Evolutionary conservation across 2,329 filamentous ascomycete genomes (phyloP).

Genomic region (Xylaria multiplex): DNA sequence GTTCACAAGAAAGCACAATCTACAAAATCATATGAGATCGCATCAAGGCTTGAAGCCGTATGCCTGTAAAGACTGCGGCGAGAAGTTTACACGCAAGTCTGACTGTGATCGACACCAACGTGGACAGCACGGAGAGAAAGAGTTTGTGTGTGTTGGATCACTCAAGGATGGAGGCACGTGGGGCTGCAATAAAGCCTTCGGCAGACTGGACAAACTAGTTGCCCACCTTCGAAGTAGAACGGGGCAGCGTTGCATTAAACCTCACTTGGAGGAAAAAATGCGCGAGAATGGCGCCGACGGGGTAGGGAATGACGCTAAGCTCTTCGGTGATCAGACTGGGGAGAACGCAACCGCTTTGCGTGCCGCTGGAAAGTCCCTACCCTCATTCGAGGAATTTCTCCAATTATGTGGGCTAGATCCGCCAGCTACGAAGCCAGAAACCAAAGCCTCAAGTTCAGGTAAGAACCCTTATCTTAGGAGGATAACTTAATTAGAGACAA

Average conservation of each 20-base stretch:
- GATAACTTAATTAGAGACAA: too few species aligned
- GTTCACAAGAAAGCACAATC: slow-evolving; percentile 40
- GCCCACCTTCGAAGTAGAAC: slow-evolving; percentile 38
- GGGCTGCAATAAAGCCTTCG: slow-evolving; percentile 42
- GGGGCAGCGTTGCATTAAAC: slow-evolving; percentile 38
- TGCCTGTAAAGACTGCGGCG: slow-evolving; percentile 35
- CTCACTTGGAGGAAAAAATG: slow-evolving; percentile 32
- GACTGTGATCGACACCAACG: slow-evolving; percentile 40
- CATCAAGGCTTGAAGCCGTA: slow-evolving; percentile 39
- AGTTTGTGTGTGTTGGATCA: slow-evolving; percentile 38
- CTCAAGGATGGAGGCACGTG: slow-evolving; percentile 40
- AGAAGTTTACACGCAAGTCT: slow-evolving; percentile 35
- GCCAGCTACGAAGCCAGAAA: not conserved
- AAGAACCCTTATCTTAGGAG: not conserved
- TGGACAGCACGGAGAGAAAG: slow-evolving; percentile 36
- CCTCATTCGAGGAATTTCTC: slow-evolving; percentile 34
- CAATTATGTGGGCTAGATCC: slow-evolving; percentile 26
- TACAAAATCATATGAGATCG: slow-evolving; percentile 38
- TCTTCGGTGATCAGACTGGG: slow-evolving; percentile 25
- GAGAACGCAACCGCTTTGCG: slow-evolving; percentile 28
- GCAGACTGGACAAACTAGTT: slow-evolving; percentile 38
- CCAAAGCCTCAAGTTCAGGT: not conserved
- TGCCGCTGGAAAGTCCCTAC: slow-evolving; percentile 27
- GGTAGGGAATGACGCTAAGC: not conserved
- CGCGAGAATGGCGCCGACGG: slow-evolving; percentile 6